These are phyloP conservation scores for Pseudofabraea citricarpa DNA, from an alignment of 2,329 filamentous ascomycete genomes.

Conservation along the genomic window DNA sequence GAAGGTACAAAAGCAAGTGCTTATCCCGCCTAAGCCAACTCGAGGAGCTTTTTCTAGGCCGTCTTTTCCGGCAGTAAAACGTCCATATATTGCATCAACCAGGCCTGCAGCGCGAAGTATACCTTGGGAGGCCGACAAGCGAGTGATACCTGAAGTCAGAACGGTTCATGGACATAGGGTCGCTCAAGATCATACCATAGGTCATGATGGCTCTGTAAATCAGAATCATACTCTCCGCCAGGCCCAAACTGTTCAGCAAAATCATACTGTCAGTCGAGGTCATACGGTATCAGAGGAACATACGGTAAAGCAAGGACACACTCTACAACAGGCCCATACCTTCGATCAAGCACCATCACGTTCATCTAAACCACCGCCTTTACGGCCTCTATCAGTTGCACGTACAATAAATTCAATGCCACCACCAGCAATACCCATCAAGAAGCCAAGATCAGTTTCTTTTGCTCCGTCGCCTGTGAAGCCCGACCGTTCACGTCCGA, in stretches of 20 bases:
- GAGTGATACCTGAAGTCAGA: too few relatives aligned
- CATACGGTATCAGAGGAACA: background rate
- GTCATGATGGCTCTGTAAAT: background rate
- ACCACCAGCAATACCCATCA: conserved; percentile 11
- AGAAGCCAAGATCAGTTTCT: conserved; percentile 1
- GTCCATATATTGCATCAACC: too few relatives aligned
- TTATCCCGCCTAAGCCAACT: too few relatives aligned
- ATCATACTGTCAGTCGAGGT: background rate
- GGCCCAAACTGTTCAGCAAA: background rate
- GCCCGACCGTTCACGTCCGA: background rate
- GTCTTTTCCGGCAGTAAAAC: too few relatives aligned
- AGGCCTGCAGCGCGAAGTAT: too few relatives aligned
- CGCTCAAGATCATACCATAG: background rate
- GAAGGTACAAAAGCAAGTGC: background rate
- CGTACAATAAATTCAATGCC: conserved; percentile 16
- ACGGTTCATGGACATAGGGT: background rate
- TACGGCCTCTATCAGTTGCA: conserved; percentile 6
- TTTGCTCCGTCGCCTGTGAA: background rate
- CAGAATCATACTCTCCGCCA: background rate
- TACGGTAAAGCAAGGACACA: background rate
- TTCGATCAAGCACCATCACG: background rate
- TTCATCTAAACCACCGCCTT: background rate
- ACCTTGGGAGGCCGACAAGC: too few relatives aligned
- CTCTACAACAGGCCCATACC: background rate
- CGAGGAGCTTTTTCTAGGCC: too few relatives aligned